Conservation (phyloP, 345 rosid species). For the Eucalyptus tenuipes region DNA sequence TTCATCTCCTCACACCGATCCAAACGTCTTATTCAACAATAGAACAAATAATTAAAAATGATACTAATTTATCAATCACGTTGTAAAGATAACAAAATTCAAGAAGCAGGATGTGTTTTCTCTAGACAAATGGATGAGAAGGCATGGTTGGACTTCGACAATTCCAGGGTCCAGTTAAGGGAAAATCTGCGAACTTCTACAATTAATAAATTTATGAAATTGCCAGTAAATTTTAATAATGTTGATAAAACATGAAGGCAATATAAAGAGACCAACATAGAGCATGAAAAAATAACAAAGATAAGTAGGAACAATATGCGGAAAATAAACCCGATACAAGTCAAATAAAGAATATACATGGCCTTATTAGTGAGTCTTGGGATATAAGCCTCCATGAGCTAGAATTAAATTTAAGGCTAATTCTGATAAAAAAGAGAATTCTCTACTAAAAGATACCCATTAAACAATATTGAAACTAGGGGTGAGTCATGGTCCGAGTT, state of each 20-base stretch:
- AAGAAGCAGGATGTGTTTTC: background rate
- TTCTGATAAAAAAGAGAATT: too few species aligned
- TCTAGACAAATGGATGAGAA: background rate
- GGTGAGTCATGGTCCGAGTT: too few species aligned
- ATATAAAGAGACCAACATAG: too few species aligned
- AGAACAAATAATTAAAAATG: background rate
- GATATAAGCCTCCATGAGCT: too few species aligned
- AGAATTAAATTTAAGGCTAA: too few species aligned
- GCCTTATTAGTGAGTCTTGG: background rate
- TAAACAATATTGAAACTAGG: too few species aligned
- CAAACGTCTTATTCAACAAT: background rate
- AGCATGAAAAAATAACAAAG: too few species aligned
- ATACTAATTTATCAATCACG: background rate
- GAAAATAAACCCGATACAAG: too few species aligned
- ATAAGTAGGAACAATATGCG: too few species aligned
- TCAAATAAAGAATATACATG: background rate
- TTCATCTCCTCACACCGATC: background rate
- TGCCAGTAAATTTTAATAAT: too few species aligned
- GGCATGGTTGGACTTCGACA: background rate
- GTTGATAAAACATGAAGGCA: too few species aligned
- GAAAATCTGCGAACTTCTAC: background rate
- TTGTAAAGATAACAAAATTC: background rate
- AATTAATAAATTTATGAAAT: background rate
- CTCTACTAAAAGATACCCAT: background rate
- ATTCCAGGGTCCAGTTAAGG: background rate